Conservation (phyloP, 192 early-diverging fungal genomes). For the Coemansia reversa region DNA sequence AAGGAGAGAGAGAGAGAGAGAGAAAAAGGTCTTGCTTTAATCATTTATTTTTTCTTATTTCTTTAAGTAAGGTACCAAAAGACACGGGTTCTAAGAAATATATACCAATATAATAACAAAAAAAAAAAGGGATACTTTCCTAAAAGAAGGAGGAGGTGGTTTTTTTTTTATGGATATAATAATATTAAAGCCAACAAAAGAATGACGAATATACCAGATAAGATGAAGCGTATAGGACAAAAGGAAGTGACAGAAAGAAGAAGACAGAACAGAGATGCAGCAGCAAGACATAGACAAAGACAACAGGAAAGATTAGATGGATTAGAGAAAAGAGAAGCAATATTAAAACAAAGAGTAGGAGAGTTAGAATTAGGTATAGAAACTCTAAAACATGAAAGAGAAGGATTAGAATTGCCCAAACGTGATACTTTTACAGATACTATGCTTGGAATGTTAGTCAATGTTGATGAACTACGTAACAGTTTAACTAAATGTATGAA, state of each 20-base stretch:
- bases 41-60: neutral
- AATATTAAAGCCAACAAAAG: too few species aligned
- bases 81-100: too few species aligned
- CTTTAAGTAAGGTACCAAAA: too few species aligned
- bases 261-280: conserved; percentile 46
- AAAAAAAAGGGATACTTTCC: too few species aligned
- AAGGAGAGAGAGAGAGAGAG: too few species aligned
- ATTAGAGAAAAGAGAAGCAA: conserved; percentile 22
- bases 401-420: conserved; percentile 12
- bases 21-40: too few species aligned
- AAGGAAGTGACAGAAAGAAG: conserved; percentile 20
- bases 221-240: neutral
- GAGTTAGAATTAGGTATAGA: conserved; percentile 35
- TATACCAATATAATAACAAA: too few species aligned
- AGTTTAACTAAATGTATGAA: conserved; percentile 4
- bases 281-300: conserved; percentile 37
- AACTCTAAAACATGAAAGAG: conserved; percentile 9
- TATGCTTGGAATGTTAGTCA: conserved; percentile 19
- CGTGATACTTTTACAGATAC: conserved; percentile 30
- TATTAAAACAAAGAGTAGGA: conserved; percentile 35
- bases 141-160: too few species aligned
- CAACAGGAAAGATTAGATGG: conserved; percentile 33
- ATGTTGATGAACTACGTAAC: conserved; percentile 14
- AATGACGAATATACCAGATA: too few species aligned
- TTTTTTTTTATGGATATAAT: too few species aligned